Base-by-base conservation (phyloP, 169 alveolate species). In the Plasmodium billcollinsi region DNA sequence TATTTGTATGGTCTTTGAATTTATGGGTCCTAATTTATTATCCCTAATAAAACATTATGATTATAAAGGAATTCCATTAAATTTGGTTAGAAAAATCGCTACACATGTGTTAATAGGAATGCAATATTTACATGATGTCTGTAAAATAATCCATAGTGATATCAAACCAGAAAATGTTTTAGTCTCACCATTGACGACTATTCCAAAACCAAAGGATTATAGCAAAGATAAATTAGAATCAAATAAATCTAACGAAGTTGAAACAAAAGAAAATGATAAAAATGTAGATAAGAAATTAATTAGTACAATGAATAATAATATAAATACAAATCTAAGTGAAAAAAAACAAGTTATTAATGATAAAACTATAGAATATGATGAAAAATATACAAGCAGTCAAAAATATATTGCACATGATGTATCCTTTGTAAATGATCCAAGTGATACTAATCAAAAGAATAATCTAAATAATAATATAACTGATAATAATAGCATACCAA, bases 121-220 rank as follows among this genome's bases (percentile, higher is more conserved):
- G 56, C 99, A 98, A 92, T 98, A 97, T 93, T 96, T 99, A 65
- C 99, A 97, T 88, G 96, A 98, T 54, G 96, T 96, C 73, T 97
- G 99, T 75, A 97, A 98, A 74, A 97, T 99, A 65, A 99, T 99
- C 86, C 99, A 99, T 93, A 99, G 99, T 11, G 99, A 99, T 94
- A 95, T 99, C 83, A 99, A 99, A 93, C 99, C 99, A 21, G 99
- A 99, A 93, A 99, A 99, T 93, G 98, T 99, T 24, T 72, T 94
- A 49, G 95, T 94, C 18, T 92, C 95, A 2, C 88, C 96, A n/a
- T 90, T 91, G 20, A 52, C 80, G 8, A 49, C 67, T 29, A 74
- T 72, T 14, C 73, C 80, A 8, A 43, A 43, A 52, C 83, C 95
- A 11, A 29, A 21, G 45, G 76, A 61, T 12, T 76, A 75, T 15